Base-by-base conservation (phyloP, 1,139 yeast species). In the Debaryomyces singareniensis region DNA sequence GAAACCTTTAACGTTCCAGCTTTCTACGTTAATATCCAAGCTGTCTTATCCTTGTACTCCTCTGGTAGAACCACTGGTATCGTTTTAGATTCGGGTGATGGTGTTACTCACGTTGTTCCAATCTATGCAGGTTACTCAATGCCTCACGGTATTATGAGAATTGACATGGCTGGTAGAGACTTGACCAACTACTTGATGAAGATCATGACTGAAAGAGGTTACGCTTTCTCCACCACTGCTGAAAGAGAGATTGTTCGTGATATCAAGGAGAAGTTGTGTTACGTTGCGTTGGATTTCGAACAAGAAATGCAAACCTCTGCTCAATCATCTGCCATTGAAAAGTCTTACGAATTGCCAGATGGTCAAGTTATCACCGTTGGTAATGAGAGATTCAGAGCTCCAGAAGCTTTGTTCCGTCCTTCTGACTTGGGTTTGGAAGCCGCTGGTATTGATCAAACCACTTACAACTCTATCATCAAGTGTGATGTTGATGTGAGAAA, bases 31-130 rank as follows among this genome's bases (percentile, higher is more conserved):
- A 82, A 95, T 53, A 89, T 91, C 61, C 98, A 91, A 75, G 97
- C 98, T 55, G 97, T 91, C 42, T 79, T 91, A 62, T 89, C 98
- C 40, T 77, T 91, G 61, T 91, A 91, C 76, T 89, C 98, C 39
- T 87, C 97, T 47, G 98, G 98, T 76, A 91, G 97, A 82, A 93
- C 97, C 54, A 91, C 98, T 50, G 98, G 98, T 86, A 89, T 91
- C 58, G 98, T 91, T 47, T 79, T 91, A 63, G 98, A 91, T 73
- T 87, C 97, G 45, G 98, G 98, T 79, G 98, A 91, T 65, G 98
- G 98, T 83, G 98, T 91, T 56, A 87, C 97, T 56, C 98, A 91
- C 94, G 96, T 91, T 68, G 98, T 91, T 46, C 98, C 98, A 67
- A 91, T 91, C 61, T 91, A 91, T 73, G 96, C 96, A 50, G 98